Base-by-base conservation (phyloP, 441 rosid genomes). In the Manihot esculenta region DNA sequence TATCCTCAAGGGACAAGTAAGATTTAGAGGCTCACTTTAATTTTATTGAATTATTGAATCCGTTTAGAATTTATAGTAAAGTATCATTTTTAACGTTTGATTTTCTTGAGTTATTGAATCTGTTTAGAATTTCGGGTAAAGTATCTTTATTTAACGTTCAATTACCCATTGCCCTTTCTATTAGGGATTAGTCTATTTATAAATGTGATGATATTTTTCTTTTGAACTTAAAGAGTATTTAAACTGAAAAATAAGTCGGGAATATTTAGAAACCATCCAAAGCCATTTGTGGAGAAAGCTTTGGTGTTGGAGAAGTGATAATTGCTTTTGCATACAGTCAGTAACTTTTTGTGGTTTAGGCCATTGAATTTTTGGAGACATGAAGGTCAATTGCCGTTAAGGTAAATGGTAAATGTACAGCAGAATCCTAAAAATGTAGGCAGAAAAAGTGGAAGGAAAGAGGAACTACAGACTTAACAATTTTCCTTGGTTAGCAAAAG, bases 1-100 rank as follows among this genome's bases (percentile, higher is more conserved):
- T 71, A 77, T 94, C 75, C 87, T 92, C 76, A 82, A 73, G 80
- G 87, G 82, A 68, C 94, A 94, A 82, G 99, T 90, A 84, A 81
- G 89, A 78, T 53, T 55, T 66, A 41, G 3, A 20, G 41, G 65
- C 67, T 58, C 17, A 35, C 24, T 62, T 68, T 57, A 63, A 18
- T 69, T 62, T 24, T 66, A n/a, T 66, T 56, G 10, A 41, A 20
- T 27, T 18, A 33, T 23, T 47, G 11, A 38, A 53, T 68, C 17
- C 9, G 24, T 13, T 50, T 18, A 49, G 63, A 51, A 27, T 42
- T 45, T 48, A 17, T 68, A 3, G n/a, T n/a, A n/a, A n/a, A n/a
- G n/a, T n/a, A n/a, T n/a, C n/a, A n/a, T n/a, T n/a, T n/a, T n/a
- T n/a, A n/a, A n/a, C n/a, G n/a, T 62, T 68, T 57, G 61, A 18